Base-by-base conservation (phyloP, 768 basidiomycete species). In the Phylloporus sp. region DNA sequence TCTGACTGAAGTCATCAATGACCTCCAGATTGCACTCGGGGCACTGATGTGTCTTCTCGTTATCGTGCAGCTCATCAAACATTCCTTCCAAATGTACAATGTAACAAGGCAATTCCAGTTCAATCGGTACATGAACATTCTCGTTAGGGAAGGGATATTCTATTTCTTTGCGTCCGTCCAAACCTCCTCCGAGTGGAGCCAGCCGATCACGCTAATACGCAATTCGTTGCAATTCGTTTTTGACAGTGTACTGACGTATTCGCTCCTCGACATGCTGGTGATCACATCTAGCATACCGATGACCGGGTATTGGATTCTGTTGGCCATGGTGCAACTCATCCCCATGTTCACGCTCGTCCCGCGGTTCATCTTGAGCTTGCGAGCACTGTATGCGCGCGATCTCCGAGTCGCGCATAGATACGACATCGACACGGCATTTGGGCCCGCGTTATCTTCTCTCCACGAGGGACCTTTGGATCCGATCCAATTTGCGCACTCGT, bases 161-260 rank as follows among this genome's bases (percentile, higher is more conserved):
- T 48, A 40, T 29, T 48, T 48, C 8, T 38, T 48, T 20, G 47
- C 47, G 47, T 48, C 29, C 28, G 47, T 31, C 22, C 15, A 20
- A 12, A 3, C 22, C 20, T 34, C 18, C 16, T 28, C 4, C 9
- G 4, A 10, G 11, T 5, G 7, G 16, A 32, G 32, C 32, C 8
- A 32, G 32, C 10, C 39, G 6, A 20, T 43, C 41, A 42, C 27
- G 13, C 15, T 12, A 11, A n/a, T n/a, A n/a, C n/a, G n/a, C n/a
- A n/a, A n/a, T n/a, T n/a, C n/a, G n/a, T n/a, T n/a, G n/a, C n/a
- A n/a, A n/a, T n/a, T n/a, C n/a, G 20, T 18, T 26, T 8, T n/a
- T 10, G 23, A 36, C 20, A 49, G 47, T 8, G 24, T 49, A 39
- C 16, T 40, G 22, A 49, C 38, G 9, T 49, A 40, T n/a, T 36